These are phyloP conservation scores for Sordariomycetes sp. DNA, from an alignment of 2,329 filamentous ascomycete genomes.

Conservation along the genomic window DNA sequence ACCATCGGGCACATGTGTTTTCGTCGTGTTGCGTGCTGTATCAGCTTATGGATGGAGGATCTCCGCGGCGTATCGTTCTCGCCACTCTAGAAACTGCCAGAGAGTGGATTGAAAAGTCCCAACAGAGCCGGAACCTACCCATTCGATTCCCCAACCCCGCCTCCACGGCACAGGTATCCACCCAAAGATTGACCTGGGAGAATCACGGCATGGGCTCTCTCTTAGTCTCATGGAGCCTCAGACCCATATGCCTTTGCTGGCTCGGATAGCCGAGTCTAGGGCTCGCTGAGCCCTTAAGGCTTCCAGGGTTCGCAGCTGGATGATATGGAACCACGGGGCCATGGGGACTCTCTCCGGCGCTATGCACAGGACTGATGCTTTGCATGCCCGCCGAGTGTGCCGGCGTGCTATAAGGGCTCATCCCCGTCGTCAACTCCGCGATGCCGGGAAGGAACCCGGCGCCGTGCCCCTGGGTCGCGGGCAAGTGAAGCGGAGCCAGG, in stretches of 20 bases:
- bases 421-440: conserved; percentile 49
- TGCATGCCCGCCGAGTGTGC: conserved; percentile 32
- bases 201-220: not conserved
- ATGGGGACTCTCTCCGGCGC: conserved; percentile 25
- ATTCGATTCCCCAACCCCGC: too few species aligned
- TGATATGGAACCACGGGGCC: not conserved
- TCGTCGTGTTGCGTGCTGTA: not conserved
- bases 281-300: conserved; percentile 39
- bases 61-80: not conserved
- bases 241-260: conserved; percentile 6
- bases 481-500: conserved; percentile 6
- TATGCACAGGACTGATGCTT: conserved; percentile 21
- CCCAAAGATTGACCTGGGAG: not conserved
- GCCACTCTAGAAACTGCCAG: not conserved
- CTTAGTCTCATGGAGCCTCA: not conserved
- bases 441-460: conserved; percentile 42
- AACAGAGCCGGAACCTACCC: too few species aligned
- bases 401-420: conserved; percentile 46
- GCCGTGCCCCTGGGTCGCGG: conserved; percentile 17
- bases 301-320: conserved; percentile 6
- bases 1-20: not conserved
- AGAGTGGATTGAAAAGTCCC: too few species aligned
- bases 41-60: not conserved
- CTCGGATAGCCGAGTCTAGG: conserved; percentile 25
- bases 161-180: too few species aligned